Evolutionary conservation across 345 rosid species (phyloP).

Genomic region (Eucalyptus camaldulensis): DNA sequence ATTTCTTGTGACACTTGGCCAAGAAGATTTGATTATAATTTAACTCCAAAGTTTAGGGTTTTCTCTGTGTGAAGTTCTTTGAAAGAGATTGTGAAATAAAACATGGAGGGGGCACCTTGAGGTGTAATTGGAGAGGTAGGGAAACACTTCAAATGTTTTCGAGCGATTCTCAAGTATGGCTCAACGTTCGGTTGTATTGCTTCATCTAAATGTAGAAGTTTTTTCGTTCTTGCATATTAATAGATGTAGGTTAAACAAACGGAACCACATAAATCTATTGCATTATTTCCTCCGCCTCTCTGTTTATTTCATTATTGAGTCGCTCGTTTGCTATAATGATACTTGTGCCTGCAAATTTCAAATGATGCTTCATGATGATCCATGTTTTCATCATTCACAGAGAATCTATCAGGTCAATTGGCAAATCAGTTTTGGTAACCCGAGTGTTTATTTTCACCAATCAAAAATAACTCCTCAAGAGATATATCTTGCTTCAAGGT

Average conservation of each 20-base stretch:
- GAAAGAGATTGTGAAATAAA: neutral
- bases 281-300: neutral
- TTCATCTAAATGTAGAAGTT: neutral
- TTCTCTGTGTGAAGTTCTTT: neutral
- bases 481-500: neutral
- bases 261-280: neutral
- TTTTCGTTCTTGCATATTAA: neutral
- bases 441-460: neutral
- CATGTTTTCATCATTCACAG: neutral
- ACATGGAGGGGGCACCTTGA: neutral
- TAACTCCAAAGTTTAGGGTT: neutral
- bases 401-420: neutral
- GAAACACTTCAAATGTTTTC: neutral
- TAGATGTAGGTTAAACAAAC: neutral
- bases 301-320: neutral
- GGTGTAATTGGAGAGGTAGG: neutral
- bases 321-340: neutral
- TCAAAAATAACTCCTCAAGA: neutral
- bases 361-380: neutral
- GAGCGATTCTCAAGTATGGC: neutral
- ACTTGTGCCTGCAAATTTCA: neutral
- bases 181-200: neutral
- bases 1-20: neutral
- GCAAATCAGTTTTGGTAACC: neutral
- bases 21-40: neutral